These are phyloP conservation scores for Cicer pinnatifidum DNA, from an alignment of 306 rosid species.

Conservation along the genomic window DNA sequence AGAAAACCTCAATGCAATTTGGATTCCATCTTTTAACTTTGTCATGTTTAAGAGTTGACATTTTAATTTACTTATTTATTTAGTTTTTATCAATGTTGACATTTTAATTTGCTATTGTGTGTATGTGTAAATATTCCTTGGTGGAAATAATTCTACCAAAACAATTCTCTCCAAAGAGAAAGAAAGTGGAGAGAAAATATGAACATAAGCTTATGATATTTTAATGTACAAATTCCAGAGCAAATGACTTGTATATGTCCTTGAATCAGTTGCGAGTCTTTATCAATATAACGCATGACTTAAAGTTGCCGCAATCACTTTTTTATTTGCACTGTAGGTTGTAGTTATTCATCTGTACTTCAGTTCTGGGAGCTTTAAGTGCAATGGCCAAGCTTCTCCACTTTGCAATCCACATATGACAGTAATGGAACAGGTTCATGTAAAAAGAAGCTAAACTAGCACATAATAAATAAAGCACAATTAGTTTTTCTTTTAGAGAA, in stretches of 20 bases:
- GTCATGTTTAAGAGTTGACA: constrained; percentile 4
- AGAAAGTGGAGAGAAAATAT: constrained; percentile 3
- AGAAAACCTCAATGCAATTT: constrained; percentile 19
- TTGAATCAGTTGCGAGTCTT: neutral
- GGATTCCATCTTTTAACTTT: constrained; percentile 12
- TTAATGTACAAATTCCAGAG: constrained; percentile 10
- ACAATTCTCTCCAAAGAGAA: constrained; percentile 5
- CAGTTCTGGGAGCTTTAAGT: neutral
- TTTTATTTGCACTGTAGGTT: neutral
- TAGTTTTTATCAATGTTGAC: neutral
- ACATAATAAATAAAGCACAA: neutral
- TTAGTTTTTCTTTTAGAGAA: neutral
- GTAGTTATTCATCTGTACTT: neutral
- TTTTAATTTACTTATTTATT: neutral
- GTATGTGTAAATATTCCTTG: constrained; percentile 17
- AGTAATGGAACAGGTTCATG: neutral
- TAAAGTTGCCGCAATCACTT: constrained; percentile 1
- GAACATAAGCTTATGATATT: constrained; percentile 13
- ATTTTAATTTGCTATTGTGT: neutral
- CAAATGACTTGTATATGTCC: neutral
- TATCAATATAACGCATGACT: neutral
- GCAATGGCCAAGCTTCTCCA: constrained; percentile 1
- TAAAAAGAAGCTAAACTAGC: constrained; percentile 5
- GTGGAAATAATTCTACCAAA: constrained; percentile 17
- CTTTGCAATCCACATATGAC: neutral